Evolutionary conservation across 257 asterid species (phyloP).

Genomic region (Leonotis leonurus): DNA sequence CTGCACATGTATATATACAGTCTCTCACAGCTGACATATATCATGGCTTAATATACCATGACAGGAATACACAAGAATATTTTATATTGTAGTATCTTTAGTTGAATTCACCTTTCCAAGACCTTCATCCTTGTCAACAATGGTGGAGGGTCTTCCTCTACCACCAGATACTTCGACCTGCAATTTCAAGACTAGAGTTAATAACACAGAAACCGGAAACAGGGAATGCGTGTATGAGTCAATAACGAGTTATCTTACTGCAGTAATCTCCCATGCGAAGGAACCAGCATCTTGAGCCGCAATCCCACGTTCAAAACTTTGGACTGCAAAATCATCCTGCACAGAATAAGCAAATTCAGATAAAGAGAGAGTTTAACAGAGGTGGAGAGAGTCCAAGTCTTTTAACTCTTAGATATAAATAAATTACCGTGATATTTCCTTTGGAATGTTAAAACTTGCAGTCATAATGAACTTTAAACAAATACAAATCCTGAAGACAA

Average conservation of each 20-base stretch:
- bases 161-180: constrained; percentile 99
- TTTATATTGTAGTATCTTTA: background rate
- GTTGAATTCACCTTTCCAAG: constrained; percentile 76
- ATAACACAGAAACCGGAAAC: constrained; percentile 6
- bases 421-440: background rate
- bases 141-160: constrained; percentile 86
- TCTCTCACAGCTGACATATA: background rate
- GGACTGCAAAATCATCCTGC: constrained; percentile 86
- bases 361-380: background rate
- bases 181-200: constrained; percentile 20
- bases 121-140: constrained; percentile 92
- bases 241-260: constrained; percentile 42
- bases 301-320: constrained; percentile 95
- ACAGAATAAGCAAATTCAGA: constrained; percentile 1
- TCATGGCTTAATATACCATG: background rate
- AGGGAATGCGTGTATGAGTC: constrained; percentile 1
- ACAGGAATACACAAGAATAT: no score
- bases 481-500: constrained; percentile 13
- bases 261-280: constrained; percentile 89
- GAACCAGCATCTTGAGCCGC: constrained; percentile 87
- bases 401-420: no score
- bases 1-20: background rate
- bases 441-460: background rate
- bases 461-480: background rate
- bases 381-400: background rate